Evolutionary conservation across 768 basidiomycete species (phyloP), one percentile per base, ranked within the genome.

Genomic region (Pleurotus giganteus): DNA sequence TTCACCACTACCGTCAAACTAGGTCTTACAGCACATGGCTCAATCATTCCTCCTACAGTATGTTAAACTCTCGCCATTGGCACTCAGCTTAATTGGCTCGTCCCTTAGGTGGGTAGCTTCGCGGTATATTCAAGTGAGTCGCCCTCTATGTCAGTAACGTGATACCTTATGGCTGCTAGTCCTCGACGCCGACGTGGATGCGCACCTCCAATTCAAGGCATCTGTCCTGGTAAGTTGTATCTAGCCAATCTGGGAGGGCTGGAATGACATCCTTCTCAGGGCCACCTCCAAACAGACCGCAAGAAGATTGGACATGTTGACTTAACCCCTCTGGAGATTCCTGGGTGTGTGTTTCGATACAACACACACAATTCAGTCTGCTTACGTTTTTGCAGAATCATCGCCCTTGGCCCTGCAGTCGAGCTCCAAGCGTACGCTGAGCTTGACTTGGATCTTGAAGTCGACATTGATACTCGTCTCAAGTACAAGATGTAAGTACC

Each of bases 401-500:
- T 49, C 47, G 7, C 24, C 8, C 29, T 49, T 23, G 47, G 47
- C n/a, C 47, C 47, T 1, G 13, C n/a, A 13, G 28, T 49, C 23
- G 23, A 31, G 8, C 28, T 49, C 26, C 15, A 49, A 13, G 47
- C 29, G 27, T 15, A 31, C 3, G 47, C 47, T 6, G 47, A 49
- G 8, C 29, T 49, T 23, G 47, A 49, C 4, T 13, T 49, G 47
- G 47, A n/a, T 17, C 26, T 49, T 28, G 47, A 49, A n/a, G 47
- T 49, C 4, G 23, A 49, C 47, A 19, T 49, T 3, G 47, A 49
- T 19, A 28, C 47, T 9, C 26, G 23, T 17, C 47, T 49, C 24
- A 49, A 49, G 29, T 49, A 49, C 17, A 15, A 49, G n/a, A 28
- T 32, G 47, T 49, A 27, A 32, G 47, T 15, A 47, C 34, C 9